Base-by-base conservation (phyloP, 2,329 filamentous ascomycete species). In the Colletotrichum phormii region DNA sequence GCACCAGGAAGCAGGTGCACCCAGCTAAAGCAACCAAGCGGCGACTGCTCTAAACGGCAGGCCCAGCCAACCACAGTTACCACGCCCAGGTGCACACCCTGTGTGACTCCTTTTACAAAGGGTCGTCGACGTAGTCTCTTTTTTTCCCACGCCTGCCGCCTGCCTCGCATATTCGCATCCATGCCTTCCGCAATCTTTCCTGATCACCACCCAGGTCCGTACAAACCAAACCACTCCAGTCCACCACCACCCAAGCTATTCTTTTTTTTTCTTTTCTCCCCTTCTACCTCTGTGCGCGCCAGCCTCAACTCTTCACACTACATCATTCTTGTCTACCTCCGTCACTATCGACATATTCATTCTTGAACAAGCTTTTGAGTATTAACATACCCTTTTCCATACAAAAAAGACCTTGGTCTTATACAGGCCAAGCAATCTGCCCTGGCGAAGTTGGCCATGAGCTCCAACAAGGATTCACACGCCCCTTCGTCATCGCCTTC, bases 371-470 rank as follows among this genome's bases (percentile, higher is more conserved):
- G 51, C 13, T 18, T 26, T 31, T 55, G 24, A 55, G 24, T 51
- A 58, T 58, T 73, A 51, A 73, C 66, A 63, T 65, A 37, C 15
- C 58, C 31, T 65, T 54, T 64, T 61, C 35, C 68, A 49, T 31
- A 29, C 49, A 22, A 53, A 66, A 63, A 59, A 77, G 76, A 76
- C 71, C 74, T 77, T 74, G 75, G 76, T 49, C 75, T 75, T 55
- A 73, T 64, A 65, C 82, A 84, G 78, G 80, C 82, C 72, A 82
- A 82, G 72, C 83, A 85, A 70, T 84, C 83, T 62, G 79, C 79
- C 67, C 79, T 85, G 71, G 82, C 83, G 67, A 85, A 85, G 79
- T 80, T 84, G 80, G 84, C 83, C 80, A 86, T 86, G 84, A 83
- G 79, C 78, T 72, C 72, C 80, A 83, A 75, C 82, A 80, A 72